These are phyloP conservation scores for Sonneratia alba DNA, from an alignment of 345 rosid genomes.

Conservation along the genomic window DNA sequence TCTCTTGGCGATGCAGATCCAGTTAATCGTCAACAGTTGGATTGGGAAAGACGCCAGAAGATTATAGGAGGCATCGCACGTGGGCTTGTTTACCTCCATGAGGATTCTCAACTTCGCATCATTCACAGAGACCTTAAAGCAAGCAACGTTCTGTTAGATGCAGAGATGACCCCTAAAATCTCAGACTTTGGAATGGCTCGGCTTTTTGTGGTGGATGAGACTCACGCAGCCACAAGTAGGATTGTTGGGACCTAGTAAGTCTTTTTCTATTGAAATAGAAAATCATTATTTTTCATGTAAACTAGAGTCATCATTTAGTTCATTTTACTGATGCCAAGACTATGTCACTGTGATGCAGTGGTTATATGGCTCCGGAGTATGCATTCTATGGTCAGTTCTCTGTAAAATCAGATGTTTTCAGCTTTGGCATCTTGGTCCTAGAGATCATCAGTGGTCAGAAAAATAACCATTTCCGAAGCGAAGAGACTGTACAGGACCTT, in stretches of 20 bases:
- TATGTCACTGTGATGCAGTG: conserved; percentile 19
- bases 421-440: no score
- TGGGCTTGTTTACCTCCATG: conserved; percentile 63
- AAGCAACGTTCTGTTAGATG: conserved; percentile 62
- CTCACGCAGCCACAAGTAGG: conserved; percentile 43
- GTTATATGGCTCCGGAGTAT: no score
- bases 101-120: conserved; percentile 61
- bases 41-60: conserved; percentile 41
- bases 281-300: neutral
- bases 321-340: neutral
- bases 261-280: neutral
- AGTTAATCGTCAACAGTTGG: conserved; percentile 26
- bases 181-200: conserved; percentile 75
- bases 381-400: no score
- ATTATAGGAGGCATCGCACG: conserved; percentile 68
- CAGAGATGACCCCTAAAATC: conserved; percentile 63
- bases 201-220: conserved; percentile 38
- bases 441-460: conserved; percentile 8
- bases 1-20: conserved; percentile 24
- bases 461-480: conserved; percentile 32
- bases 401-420: no score
- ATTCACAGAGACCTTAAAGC: conserved; percentile 64
- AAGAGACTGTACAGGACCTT: conserved; percentile 7
- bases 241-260: conserved; percentile 66
- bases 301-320: no score